phyloP scores from a whole-genome alignment of 352 stramenopile species.

The Phytophthora sp. region DNA sequence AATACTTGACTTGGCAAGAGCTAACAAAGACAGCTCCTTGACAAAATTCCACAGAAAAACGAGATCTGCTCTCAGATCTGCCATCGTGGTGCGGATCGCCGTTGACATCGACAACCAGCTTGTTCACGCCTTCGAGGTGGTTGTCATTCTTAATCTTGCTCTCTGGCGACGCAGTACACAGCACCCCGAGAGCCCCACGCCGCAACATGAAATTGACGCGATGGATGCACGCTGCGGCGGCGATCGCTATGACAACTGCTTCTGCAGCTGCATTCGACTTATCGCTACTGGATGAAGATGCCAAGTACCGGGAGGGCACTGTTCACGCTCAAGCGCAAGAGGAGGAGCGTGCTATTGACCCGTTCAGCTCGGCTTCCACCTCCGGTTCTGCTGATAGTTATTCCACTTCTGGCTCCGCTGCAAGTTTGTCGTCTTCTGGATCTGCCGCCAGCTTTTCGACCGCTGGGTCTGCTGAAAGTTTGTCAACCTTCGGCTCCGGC shows the following conservation, averaged over 20 bases:
- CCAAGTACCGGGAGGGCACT: constrained; percentile 3
- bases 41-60: constrained; percentile 11
- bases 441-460: background rate
- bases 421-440: background rate
- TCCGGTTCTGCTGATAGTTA: background rate
- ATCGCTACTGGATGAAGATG: constrained; percentile 22
- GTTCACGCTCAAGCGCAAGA: constrained; percentile 12
- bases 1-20: background rate
- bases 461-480: background rate
- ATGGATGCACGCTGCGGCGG: constrained; percentile 15
- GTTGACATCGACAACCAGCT: background rate
- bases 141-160: constrained; percentile 18
- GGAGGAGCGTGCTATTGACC: constrained; percentile 15
- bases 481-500: background rate
- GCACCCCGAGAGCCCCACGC: too few species aligned
- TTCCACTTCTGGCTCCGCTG: background rate
- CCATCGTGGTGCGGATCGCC: background rate
- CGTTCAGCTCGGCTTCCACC: background rate
- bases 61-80: constrained; percentile 10
- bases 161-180: background rate
- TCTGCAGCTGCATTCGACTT: constrained; percentile 18
- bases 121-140: constrained; percentile 5
- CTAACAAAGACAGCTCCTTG: constrained; percentile 6
- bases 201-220: constrained; percentile 24
- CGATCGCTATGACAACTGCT: constrained; percentile 9